phyloP scores from a whole-genome alignment of 495 filamentous ascomycete genomes.

The Immersiella caudata region DNA sequence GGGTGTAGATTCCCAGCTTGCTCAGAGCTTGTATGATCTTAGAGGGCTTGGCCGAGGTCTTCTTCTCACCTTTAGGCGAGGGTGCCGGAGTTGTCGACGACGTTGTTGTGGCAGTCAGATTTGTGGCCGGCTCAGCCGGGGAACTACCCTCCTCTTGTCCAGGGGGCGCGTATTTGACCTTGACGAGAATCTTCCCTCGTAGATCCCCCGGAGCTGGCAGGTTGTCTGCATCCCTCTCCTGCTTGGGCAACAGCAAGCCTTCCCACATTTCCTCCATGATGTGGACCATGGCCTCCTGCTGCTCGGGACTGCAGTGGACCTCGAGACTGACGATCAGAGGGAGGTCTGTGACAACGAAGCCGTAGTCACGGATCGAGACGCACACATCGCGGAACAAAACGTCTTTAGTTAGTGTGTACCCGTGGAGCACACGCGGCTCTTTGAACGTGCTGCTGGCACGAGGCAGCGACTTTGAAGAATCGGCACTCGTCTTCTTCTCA shows the following conservation, averaged over 20 bases:
- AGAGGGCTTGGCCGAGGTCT: conserved; percentile 45
- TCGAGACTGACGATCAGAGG: conserved; percentile 90
- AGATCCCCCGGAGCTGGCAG: conserved; percentile 70
- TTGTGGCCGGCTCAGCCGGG: conserved; percentile 33
- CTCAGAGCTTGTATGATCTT: conserved; percentile 78
- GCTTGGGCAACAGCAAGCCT: conserved; percentile 65
- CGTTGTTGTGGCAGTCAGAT: not conserved
- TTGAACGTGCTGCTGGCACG: conserved; percentile 21
- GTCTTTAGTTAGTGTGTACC: conserved; percentile 86
- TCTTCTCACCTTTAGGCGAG: conserved; percentile 4
- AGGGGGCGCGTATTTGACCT: conserved; percentile 74
- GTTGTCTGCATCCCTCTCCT: conserved; percentile 47
- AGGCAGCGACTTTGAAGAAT: conserved; percentile 10
- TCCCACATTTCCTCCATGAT: conserved; percentile 84
- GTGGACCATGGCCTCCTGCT: conserved; percentile 86
- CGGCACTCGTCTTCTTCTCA: conserved; percentile 32
- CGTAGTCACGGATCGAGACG: conserved; percentile 72
- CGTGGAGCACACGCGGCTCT: conserved; percentile 84
- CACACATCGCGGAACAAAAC: conserved; percentile 85
- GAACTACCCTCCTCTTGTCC: conserved; percentile 31
- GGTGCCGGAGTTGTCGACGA: not conserved
- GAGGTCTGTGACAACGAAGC: conserved; percentile 70
- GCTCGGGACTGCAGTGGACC: conserved; percentile 74
- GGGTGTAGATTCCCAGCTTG: conserved; percentile 78
- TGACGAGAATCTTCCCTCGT: conserved; percentile 80